A percentile compares a stretch with the other conserved stretches of the same genome.
Conservation (phyloP, 164 flowering plant species). For the Taxillus chinensis region DNA sequence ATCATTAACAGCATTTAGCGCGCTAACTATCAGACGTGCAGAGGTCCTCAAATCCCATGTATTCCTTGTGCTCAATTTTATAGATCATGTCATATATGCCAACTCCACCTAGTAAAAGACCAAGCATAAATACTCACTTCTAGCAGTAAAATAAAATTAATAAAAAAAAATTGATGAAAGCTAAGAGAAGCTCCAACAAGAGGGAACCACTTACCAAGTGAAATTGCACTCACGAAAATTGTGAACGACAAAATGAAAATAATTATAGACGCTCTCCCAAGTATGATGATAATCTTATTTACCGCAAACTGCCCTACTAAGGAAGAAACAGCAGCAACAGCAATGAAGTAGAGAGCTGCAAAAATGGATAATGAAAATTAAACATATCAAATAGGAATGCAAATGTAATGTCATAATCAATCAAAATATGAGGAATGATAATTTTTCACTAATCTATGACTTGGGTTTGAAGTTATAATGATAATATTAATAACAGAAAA, state of each 20-base stretch:
- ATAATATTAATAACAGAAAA: neutral
- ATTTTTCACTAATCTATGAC: too few relatives aligned
- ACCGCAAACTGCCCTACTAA: conserved; percentile 10
- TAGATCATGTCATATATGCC: conserved; percentile 22
- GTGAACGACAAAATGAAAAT: conserved; percentile 14
- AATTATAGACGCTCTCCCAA: conserved; percentile 14
- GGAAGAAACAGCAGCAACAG: conserved; percentile 9
- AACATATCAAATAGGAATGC: too few relatives aligned
- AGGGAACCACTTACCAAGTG: conserved; percentile 5
- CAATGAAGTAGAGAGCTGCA: conserved; percentile 11
- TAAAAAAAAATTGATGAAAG: neutral
- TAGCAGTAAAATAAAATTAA: neutral
- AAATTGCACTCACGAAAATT: conserved; percentile 14
- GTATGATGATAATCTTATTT: conserved; percentile 8
- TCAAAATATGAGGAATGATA: too few relatives aligned
- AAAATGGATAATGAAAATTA: neutral
- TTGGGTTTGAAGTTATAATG: too few relatives aligned
- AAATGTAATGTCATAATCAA: too few relatives aligned
- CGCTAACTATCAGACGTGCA: conserved; percentile 8
- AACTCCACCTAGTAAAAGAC: conserved; percentile 24
- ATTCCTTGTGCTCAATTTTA: conserved; percentile 16
- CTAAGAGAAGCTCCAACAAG: neutral
- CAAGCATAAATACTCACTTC: neutral
- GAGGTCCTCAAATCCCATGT: conserved; percentile 34
- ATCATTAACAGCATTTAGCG: too few relatives aligned